Percentiles rank a stretch among this genome's conserved stretches.
Evolutionary conservation across 1,284 basidiomycete genomes (phyloP).

Genomic region (Hypsizygus ulmarius): DNA sequence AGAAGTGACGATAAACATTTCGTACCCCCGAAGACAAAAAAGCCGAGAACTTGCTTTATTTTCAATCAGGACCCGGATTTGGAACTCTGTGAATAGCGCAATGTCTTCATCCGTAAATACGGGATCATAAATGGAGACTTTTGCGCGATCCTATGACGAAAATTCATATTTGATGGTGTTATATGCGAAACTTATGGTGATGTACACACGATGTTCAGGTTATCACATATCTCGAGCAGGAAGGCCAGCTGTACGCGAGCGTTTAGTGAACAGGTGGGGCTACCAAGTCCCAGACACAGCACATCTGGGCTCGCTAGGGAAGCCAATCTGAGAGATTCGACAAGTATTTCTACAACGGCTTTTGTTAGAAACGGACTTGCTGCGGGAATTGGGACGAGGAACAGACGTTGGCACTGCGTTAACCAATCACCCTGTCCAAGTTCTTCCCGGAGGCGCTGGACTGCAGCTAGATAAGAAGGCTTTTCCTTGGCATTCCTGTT

Average conservation of each 20-base stretch:
- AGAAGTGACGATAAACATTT: not conserved
- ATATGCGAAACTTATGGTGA: not conserved
- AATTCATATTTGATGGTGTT: conserved; percentile 3
- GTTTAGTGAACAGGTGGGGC: conserved; percentile 56
- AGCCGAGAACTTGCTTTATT: conserved; percentile 45
- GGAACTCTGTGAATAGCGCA: conserved; percentile 46
- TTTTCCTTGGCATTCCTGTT: conserved; percentile 28
- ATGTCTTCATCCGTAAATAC: conserved; percentile 62
- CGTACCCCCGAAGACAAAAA: conserved; percentile 14
- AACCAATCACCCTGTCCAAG: conserved; percentile 42
- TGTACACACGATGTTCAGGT: conserved; percentile 55
- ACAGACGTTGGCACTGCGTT: conserved; percentile 40
- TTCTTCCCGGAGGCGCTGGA: conserved; percentile 39
- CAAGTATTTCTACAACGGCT: conserved; percentile 20
- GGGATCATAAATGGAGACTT: conserved; percentile 64
- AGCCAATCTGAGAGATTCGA: conserved; percentile 16
- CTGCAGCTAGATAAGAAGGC: conserved; percentile 24
- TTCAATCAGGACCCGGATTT: conserved; percentile 47
- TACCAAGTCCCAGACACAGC: conserved; percentile 71
- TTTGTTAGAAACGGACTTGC: conserved; percentile 16
- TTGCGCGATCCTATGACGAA: conserved; percentile 40
- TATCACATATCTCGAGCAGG: conserved; percentile 52
- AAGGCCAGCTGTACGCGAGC: conserved; percentile 67
- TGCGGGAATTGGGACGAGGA: conserved; percentile 9
- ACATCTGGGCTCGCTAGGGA: conserved; percentile 23